Percentiles rank a stretch among this genome's conserved stretches.
phyloP scores from a whole-genome alignment of 768 basidiomycete species.

The Boletus vermiculosoides region DNA sequence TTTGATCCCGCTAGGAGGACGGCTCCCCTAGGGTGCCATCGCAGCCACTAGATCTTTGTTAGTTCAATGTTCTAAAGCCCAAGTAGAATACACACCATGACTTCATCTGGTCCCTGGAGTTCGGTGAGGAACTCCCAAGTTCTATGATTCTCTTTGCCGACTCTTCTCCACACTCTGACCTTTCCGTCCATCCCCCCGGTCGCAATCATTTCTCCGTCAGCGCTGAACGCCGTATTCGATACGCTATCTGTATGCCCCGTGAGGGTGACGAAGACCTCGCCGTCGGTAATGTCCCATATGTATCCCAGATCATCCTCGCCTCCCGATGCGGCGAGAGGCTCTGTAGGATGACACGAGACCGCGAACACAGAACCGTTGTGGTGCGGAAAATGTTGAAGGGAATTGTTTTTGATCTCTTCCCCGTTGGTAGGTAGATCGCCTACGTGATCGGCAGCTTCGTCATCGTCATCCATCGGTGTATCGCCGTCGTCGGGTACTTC shows the following conservation, averaged over 20 bases:
- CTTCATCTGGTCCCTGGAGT: conserved; percentile 92
- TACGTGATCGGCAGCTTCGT: conserved; percentile 48
- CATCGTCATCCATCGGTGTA: conserved; percentile 70
- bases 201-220: conserved; percentile 89
- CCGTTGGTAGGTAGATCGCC: conserved; percentile 44
- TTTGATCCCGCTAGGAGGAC: conserved; percentile 90
- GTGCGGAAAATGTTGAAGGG: conserved; percentile 62
- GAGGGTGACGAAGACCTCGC: conserved; percentile 77
- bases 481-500: conserved; percentile 69
- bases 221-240: conserved; percentile 71
- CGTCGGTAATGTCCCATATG: conserved; percentile 85
- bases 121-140: conserved; percentile 95
- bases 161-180: conserved; percentile 87
- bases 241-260: conserved; percentile 95
- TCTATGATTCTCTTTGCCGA: conserved; percentile 68
- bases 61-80: background rate
- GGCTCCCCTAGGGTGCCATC: conserved; percentile 94
- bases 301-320: conserved; percentile 96
- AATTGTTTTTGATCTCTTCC: conserved; percentile 53
- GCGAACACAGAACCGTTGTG: conserved; percentile 83
- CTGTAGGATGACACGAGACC: conserved; percentile 78
- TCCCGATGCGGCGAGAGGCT: conserved; percentile 82
- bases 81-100: conserved; percentile 63
- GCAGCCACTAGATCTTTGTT: conserved; percentile 62
- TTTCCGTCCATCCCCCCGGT: conserved; percentile 99